These are phyloP conservation scores for Pholiota adiposa DNA, from an alignment of 1,284 basidiomycete species.

Conservation along the genomic window DNA sequence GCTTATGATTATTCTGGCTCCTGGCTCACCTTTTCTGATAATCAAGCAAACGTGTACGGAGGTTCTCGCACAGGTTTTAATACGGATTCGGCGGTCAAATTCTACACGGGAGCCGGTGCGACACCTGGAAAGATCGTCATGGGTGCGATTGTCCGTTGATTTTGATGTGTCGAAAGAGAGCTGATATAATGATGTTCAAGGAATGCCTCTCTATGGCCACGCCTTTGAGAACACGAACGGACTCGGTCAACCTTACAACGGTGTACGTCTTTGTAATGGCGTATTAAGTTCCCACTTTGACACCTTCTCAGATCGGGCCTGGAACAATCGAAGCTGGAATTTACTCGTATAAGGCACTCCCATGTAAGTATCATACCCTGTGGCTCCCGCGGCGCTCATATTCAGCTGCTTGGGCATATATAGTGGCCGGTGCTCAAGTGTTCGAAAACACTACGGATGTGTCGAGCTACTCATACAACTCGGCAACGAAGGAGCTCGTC, in stretches of 20 bases:
- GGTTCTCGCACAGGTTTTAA: slow-evolving; percentile 62
- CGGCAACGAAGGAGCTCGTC: slow-evolving; percentile 63
- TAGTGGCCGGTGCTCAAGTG: slow-evolving; percentile 64
- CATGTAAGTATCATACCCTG: slow-evolving; percentile 41
- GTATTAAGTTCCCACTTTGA: background rate
- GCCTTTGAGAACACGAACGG: slow-evolving; percentile 83
- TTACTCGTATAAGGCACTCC: slow-evolving; percentile 80
- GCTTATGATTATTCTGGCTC: slow-evolving; percentile 81
- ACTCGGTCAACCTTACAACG: slow-evolving; percentile 74
- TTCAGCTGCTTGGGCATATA: too few relatives aligned
- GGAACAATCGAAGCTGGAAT: slow-evolving; percentile 72
- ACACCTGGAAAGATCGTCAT: slow-evolving; percentile 76
- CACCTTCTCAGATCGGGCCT: slow-evolving; percentile 61
- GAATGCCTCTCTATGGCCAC: slow-evolving; percentile 85
- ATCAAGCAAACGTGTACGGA: slow-evolving; percentile 85
- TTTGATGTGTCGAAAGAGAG: background rate
- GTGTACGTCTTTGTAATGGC: slow-evolving; percentile 43
- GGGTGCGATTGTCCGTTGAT: slow-evolving; percentile 48
- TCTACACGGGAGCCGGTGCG: slow-evolving; percentile 72
- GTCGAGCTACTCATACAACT: slow-evolving; percentile 81
- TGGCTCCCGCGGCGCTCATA: too few relatives aligned
- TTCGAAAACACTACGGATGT: slow-evolving; percentile 76
- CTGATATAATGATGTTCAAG: slow-evolving; percentile 39
- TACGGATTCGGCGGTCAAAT: slow-evolving; percentile 74
- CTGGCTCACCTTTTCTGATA: slow-evolving; percentile 68